Conservation (phyloP, 2,329 filamentous ascomycete genomes). For the Cyanodermella asteris region DNA sequence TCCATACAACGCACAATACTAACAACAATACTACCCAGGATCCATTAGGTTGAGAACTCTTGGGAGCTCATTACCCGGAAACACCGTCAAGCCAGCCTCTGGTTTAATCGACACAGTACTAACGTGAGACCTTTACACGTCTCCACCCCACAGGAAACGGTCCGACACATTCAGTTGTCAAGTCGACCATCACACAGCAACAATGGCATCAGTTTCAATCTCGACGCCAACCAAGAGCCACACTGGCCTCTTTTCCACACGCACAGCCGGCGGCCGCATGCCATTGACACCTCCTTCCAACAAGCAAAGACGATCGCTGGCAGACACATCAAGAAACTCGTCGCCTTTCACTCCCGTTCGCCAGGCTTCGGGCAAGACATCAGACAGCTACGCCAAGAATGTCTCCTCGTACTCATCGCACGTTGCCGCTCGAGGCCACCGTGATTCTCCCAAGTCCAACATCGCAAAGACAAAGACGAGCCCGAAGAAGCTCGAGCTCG, state of each 20-base stretch:
- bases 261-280: conserved; percentile 84
- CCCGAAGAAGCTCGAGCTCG: conserved; percentile 71
- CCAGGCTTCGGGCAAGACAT: conserved; percentile 30
- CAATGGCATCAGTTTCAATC: conserved; percentile 65
- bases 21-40: conserved; percentile 15
- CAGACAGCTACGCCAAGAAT: conserved; percentile 58
- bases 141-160: conserved; percentile 10
- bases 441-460: conserved; percentile 90
- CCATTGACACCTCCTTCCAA: conserved; percentile 82
- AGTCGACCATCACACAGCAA: conserved; percentile 20
- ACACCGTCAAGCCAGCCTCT: conserved; percentile 11
- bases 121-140: conserved; percentile 12
- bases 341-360: conserved; percentile 59
- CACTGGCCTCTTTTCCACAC: conserved; percentile 72
- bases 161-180: conserved; percentile 29
- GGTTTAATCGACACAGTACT: conserved; percentile 15
- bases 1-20: conserved; percentile 10
- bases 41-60: conserved; percentile 18
- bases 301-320: conserved; percentile 28
- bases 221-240: conserved; percentile 91
- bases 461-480: conserved; percentile 56
- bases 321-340: conserved; percentile 30
- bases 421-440: conserved; percentile 54
- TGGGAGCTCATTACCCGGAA: conserved; percentile 14
- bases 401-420: conserved; percentile 55